These are phyloP conservation scores for Nothomitra cinnamomea DNA, from an alignment of 2,329 filamentous ascomycete species.

Conservation along the genomic window DNA sequence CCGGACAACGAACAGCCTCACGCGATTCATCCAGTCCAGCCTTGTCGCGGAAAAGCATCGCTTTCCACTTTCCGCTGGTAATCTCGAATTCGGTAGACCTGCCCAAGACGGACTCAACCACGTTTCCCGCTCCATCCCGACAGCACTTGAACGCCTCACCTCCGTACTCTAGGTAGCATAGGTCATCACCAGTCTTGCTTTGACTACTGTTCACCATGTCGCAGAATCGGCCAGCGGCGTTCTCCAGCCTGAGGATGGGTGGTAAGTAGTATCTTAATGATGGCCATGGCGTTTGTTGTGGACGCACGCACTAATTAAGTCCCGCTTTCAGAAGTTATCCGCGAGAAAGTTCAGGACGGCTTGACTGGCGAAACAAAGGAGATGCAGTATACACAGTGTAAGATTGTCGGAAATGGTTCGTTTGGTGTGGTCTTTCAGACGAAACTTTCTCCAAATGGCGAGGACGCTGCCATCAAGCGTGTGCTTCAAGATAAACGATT, in stretches of 20 bases:
- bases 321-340: slow-evolving; percentile 61
- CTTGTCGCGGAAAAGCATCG: neutral
- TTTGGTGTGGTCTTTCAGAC: slow-evolving; percentile 99
- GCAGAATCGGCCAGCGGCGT: slow-evolving; percentile 80
- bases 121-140: slow-evolving; percentile 22
- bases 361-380: slow-evolving; percentile 92
- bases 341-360: slow-evolving; percentile 97
- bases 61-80: neutral
- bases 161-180: slow-evolving; percentile 24
- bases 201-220: slow-evolving; percentile 45
- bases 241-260: slow-evolving; percentile 85
- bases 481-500: slow-evolving; percentile 98
- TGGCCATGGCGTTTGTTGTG: slow-evolving; percentile 2
- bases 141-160: slow-evolving; percentile 29
- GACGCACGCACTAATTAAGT: slow-evolving; percentile 18
- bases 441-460: slow-evolving; percentile 90
- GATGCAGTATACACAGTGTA: slow-evolving; percentile 96
- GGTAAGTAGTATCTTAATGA: slow-evolving; percentile 42
- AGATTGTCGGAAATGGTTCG: slow-evolving; percentile 97
- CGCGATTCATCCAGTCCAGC: neutral
- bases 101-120: slow-evolving; percentile 39
- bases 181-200: slow-evolving; percentile 12
- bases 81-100: slow-evolving; percentile 10
- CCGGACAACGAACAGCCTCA: neutral
- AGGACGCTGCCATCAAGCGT: slow-evolving; percentile 97